Evolutionary conservation across 2,329 filamentous ascomycete species (phyloP).

Genomic region (Oidium heveae): DNA sequence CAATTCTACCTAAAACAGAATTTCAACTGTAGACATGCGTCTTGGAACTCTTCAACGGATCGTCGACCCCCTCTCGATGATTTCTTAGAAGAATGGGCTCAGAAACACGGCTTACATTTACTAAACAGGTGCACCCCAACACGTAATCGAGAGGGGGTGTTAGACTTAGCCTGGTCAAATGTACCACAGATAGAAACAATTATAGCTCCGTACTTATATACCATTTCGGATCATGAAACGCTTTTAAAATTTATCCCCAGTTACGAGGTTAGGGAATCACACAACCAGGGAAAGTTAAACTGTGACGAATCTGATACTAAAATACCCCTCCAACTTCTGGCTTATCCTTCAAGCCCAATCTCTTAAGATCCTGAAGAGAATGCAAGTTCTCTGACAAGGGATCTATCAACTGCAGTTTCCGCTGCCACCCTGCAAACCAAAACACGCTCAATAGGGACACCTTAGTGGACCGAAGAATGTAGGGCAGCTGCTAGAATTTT

Average conservation of each 20-base stretch:
- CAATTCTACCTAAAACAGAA: neutral
- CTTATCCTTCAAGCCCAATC: neutral
- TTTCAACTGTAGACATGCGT: neutral
- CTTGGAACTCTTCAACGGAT: neutral
- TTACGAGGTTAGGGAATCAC: neutral
- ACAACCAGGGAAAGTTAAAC: neutral
- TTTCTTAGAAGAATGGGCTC: neutral
- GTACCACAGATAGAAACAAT: neutral
- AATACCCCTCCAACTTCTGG: neutral
- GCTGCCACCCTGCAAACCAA: neutral
- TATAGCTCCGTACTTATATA: neutral
- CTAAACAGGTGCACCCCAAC: neutral
- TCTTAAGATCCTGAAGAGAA: neutral
- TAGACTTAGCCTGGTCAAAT: neutral
- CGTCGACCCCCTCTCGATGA: neutral
- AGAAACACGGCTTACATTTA: neutral
- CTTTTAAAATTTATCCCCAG: neutral
- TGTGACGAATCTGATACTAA: neutral
- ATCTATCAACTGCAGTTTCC: neutral
- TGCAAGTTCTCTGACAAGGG: neutral
- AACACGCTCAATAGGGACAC: neutral
- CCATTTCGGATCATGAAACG: neutral
- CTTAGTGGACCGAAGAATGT: neutral
- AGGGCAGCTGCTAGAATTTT: neutral
- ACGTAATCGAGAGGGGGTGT: neutral